Conservation (phyloP, 768 basidiomycete species). For the Termitomyces sp. region DNA sequence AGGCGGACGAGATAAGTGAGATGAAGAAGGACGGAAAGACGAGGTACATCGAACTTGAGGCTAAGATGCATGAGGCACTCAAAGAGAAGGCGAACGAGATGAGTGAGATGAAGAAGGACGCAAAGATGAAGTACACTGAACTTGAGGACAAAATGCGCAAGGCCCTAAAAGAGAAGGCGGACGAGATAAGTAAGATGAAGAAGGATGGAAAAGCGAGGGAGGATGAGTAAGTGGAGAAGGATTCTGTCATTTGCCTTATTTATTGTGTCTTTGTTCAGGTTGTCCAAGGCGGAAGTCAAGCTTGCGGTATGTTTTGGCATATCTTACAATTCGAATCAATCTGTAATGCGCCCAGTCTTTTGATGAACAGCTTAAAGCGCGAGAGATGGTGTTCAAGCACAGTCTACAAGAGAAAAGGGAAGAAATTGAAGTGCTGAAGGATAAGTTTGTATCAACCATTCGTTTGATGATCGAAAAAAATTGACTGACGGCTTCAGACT, state of each 20-base stretch:
- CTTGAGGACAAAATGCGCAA: conserved; percentile 1
- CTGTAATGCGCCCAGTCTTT: background rate
- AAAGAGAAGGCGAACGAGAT: background rate
- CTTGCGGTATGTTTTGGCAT: background rate
- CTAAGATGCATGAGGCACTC: background rate
- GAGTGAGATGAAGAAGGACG: background rate
- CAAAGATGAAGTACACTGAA: too few relatives aligned
- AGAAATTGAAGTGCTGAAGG: background rate
- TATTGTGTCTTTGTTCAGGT: background rate
- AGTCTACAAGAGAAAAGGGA: conserved; percentile 5
- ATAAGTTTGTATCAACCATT: background rate
- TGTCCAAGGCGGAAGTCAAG: background rate
- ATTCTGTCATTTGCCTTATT: background rate
- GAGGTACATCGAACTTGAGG: background rate
- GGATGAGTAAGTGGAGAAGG: background rate
- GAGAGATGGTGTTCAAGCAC: conserved; percentile 32
- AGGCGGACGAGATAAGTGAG: background rate
- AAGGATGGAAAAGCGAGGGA: too few relatives aligned
- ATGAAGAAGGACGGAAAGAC: background rate
- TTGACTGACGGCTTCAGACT: background rate
- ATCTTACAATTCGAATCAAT: background rate
- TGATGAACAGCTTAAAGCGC: conserved; percentile 33
- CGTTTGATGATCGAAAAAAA: background rate
- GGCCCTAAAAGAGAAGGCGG: background rate
- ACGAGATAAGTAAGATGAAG: background rate